Base-by-base conservation (phyloP, 805 yeast species). In the Candida vaughaniae region DNA sequence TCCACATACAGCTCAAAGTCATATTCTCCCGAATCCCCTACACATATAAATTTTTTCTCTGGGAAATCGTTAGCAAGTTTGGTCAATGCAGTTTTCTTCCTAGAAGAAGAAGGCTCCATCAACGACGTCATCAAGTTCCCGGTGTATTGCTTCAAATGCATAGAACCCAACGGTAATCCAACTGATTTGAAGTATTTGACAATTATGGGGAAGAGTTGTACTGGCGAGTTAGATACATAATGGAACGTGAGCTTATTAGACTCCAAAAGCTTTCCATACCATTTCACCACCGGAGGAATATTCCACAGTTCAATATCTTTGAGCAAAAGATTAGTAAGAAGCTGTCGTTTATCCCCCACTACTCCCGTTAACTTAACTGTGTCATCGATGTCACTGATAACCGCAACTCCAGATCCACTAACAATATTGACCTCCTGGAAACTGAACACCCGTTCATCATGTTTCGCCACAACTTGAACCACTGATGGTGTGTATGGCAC, bases 11-110 rank as follows among this genome's bases (percentile, higher is more conserved):
- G 95, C 53, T 95, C 99, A 29, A 91, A 65, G 63, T 93, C 99
- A 46, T 82, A 83, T 55, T 93, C 99, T 1, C 98, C 98, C 2
- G 96, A 83, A 56, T 93, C 99, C 22, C 99, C 99, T 11, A 93
- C 74, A 34, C 95, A 65, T 16, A 93, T 73, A 55, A 93, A 91
- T 51, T 76, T 80, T 46, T 90, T 80, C 1, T 75, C 43, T 0
- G 95, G 88, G 54, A 87, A 91, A 52, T 90, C 95, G 2, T 62
- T 56, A 16, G 88, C 45, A 6, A 93, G 73, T 39, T 76, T 73
- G 27, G 70, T 64, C 35, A 95, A 68, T 1, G 87, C 73, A 9
- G 73, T 72, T 42, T 78, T 73, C 58, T 93, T 93, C 30, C 95
- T 75, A 33, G 87, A 87, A 3, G 84, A 80, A 2, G 93, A 81